Base-by-base conservation (phyloP, 495 filamentous ascomycete species). In the Penicillium argentinense region DNA sequence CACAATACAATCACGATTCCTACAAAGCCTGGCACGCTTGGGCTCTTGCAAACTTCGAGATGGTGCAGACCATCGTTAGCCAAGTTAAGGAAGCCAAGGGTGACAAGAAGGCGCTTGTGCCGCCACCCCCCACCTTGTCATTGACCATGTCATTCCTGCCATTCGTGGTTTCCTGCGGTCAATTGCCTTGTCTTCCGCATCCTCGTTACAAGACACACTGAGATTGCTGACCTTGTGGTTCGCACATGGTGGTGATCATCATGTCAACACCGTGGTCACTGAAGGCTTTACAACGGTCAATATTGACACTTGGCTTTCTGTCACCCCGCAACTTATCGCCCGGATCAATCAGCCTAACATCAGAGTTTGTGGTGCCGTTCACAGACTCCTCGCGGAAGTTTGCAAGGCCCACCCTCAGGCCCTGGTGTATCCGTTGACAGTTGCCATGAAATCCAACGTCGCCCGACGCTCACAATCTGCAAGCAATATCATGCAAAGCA, bases 21-120 rank as follows among this genome's bases (percentile, higher is more conserved):
- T 97, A 99, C 69, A 99, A 97, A 67, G 93, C 93, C 14, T 99
- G 93, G 93, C 93, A 99, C 64, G 83, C 93, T 3, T 99, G 95
- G 93, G 93, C 93, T n/a, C 72, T 97, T 33, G 93, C 95, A 13
- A 99, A 99, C 63, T 99, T 97, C 58, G 92, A 99, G 64, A 91
- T 97, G 27, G 91, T 97, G 19, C 95, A 88, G 43, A 80, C 86
- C 2, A 76, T 92, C 45, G 76, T 79, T 14, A 77, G 79, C 21
- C 69, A n/a, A n/a, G n/a, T n/a, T n/a, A n/a, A n/a, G n/a, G n/a
- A 83, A 36, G 73, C 74, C 8, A 85, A 81, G 51, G 75, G 78
- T 11, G 83, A 86, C 37, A 62, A 62, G 18, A 49, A 58, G 9
- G n/a, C n/a, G 49, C 54, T n/a, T 56, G 68, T 9, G 64, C 75